Conservation (phyloP, 1,139 yeast genomes). For the Pichia sp. region DNA sequence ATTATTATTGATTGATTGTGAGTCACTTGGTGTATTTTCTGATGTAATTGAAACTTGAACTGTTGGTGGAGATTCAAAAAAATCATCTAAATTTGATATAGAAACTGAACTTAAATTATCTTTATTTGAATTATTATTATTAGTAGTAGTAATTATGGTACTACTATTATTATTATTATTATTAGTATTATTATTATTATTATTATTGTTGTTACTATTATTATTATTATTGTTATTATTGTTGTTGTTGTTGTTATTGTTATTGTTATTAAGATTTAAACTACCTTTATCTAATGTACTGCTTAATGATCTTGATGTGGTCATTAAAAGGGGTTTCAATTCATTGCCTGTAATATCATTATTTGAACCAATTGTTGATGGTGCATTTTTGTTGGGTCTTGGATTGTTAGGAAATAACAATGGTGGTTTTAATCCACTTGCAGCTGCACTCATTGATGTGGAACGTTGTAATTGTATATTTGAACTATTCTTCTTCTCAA, state of each 20-base stretch:
- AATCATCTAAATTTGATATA: constrained; percentile 6
- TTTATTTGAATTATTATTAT: background rate
- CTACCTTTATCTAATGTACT: background rate
- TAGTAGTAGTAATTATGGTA: background rate
- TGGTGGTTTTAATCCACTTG: constrained; percentile 23
- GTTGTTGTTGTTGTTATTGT: background rate
- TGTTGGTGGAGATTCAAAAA: constrained; percentile 10
- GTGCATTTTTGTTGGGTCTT: background rate
- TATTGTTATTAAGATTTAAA: background rate
- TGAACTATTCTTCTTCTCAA: background rate
- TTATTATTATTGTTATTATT: background rate
- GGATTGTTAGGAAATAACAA: constrained; percentile 21
- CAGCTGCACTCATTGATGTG: constrained; percentile 25
- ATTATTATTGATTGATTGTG: background rate
- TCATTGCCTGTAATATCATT: background rate
- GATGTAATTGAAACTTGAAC: background rate
- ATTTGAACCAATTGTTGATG: background rate
- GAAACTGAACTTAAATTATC: constrained; percentile 4
- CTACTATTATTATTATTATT: background rate
- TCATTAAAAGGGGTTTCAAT: background rate
- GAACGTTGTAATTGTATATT: constrained; percentile 10
- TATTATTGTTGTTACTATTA: no score
- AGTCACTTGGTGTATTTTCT: background rate
- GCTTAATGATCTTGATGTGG: background rate
- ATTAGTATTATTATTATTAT: background rate